phyloP scores from a whole-genome alignment of 1,284 basidiomycete species.

The Neolentinus lepideus region DNA sequence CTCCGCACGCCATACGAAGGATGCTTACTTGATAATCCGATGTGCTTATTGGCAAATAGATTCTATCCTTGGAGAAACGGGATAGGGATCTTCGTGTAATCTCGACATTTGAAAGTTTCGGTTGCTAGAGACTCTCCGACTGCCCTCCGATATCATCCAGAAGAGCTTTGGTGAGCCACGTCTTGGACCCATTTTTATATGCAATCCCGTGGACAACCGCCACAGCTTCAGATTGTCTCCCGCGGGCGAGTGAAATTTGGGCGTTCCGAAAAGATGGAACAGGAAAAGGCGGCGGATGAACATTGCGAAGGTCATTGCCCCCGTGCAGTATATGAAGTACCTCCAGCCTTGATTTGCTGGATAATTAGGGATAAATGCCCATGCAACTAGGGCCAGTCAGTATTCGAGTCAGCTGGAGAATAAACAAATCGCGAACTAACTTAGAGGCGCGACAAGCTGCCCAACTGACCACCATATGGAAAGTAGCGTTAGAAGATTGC shows the following conservation, averaged over 20 bases:
- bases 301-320: conserved; percentile 43
- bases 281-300: conserved; percentile 53
- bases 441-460: conserved; percentile 52
- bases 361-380: conserved; percentile 43
- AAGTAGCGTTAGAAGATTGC: conserved; percentile 61
- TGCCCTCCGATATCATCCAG: conserved; percentile 23
- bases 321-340: conserved; percentile 40
- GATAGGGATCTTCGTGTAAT: conserved; percentile 47
- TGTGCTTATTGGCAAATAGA: conserved; percentile 34
- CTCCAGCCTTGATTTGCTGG: conserved; percentile 57
- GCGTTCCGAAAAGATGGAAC: conserved; percentile 57
- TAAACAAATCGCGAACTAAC: conserved; percentile 34
- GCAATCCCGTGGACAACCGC: conserved; percentile 54
- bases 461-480: conserved; percentile 71
- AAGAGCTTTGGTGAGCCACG: conserved; percentile 31
- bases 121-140: conserved; percentile 6
- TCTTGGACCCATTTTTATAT: conserved; percentile 42
- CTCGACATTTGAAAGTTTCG: conserved; percentile 33
- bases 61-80: conserved; percentile 42
- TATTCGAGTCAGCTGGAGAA: conserved; percentile 11
- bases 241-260: conserved; percentile 55
- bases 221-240: conserved; percentile 56
- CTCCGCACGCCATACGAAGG: conserved; percentile 47
- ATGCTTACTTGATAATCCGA: conserved; percentile 41
- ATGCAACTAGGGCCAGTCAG: conserved; percentile 26